phyloP scores from a whole-genome alignment of 257 asterid species.

The Fraxinus anomala region DNA sequence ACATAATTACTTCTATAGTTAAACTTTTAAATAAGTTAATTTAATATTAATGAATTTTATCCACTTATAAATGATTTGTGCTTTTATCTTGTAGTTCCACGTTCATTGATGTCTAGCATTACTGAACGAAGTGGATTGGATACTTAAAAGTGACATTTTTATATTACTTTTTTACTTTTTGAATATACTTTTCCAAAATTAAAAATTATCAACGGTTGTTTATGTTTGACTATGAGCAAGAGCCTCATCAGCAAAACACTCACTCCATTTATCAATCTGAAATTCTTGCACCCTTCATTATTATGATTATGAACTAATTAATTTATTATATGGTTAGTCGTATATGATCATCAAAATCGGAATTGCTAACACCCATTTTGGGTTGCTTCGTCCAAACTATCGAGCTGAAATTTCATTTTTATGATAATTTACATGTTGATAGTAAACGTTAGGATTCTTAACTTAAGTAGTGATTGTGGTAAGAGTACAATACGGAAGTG shows the following conservation, averaged over 20 bases:
- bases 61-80: background rate
- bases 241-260: slow-evolving; percentile 1
- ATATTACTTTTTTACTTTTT: background rate
- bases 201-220: background rate
- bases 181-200: background rate
- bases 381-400: background rate
- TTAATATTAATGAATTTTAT: background rate
- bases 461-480: no score
- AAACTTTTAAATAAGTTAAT: background rate
- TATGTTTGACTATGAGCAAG: background rate
- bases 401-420: no score
- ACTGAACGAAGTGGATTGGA: no score
- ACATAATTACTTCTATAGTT: background rate
- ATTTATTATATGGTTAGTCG: background rate
- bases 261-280: background rate
- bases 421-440: no score
- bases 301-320: background rate
- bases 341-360: background rate
- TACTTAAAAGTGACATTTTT: background rate
- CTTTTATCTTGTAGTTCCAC: background rate
- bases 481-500: no score
- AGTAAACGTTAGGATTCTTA: no score
- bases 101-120: no score
- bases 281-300: background rate
- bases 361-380: background rate